Conservation (phyloP, 768 basidiomycete species). For the Bullera alba region DNA sequence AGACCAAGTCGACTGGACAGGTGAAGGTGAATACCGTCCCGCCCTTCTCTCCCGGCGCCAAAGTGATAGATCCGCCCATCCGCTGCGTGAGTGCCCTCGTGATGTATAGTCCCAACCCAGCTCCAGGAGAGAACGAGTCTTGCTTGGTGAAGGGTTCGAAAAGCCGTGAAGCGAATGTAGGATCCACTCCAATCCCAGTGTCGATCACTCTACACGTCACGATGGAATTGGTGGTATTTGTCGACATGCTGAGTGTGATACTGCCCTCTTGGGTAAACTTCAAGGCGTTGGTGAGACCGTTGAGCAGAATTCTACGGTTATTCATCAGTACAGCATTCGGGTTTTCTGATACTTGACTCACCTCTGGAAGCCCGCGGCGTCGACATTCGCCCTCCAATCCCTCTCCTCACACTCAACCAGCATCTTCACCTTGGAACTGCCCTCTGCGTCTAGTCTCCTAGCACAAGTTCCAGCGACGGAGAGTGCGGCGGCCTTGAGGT, state of each 20-base stretch:
- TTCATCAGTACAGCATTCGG: not conserved
- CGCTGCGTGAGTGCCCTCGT: constrained; percentile 19
- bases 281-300: constrained; percentile 20
- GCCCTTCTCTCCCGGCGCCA: not conserved
- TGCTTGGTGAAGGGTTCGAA: constrained; percentile 37
- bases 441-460: no score
- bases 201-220: constrained; percentile 28
- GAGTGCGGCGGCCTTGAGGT: no score
- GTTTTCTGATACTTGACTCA: constrained; percentile 5
- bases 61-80: constrained; percentile 22
- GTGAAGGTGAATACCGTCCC: constrained; percentile 24
- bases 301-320: constrained; percentile 28
- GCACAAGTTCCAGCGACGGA: no score
- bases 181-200: constrained; percentile 23
- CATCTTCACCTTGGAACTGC: not conserved
- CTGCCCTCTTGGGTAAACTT: not conserved
- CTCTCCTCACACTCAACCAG: constrained; percentile 23
- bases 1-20: constrained; percentile 21
- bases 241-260: not conserved
- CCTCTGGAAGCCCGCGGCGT: constrained; percentile 25
- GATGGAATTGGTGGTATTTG: not conserved
- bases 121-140: constrained; percentile 20
- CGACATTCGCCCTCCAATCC: constrained; percentile 24
- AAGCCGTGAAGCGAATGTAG: constrained; percentile 7
- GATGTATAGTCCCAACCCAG: constrained; percentile 37